Evolutionary conservation across 2,329 filamentous ascomycete species (phyloP), one percentile per base, ranked within the genome.

Genomic region (Hysterium pulicare): DNA sequence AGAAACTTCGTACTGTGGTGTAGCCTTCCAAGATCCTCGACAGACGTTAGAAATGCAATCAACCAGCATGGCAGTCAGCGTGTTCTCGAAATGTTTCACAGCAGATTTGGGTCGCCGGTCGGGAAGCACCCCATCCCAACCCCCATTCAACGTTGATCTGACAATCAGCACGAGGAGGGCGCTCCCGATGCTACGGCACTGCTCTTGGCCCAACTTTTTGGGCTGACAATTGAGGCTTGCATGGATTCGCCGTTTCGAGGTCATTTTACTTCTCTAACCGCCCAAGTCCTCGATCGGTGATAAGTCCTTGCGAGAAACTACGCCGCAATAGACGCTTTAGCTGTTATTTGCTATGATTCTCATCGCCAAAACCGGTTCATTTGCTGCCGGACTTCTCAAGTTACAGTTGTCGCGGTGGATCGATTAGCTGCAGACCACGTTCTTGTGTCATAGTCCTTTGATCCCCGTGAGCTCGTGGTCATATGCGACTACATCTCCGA

Each of bases 291-390:
- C 28, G 28, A 32, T 32, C 28, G 33, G 33, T 16, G 33, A 15
- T 34, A 34, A 6, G 5, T 22, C 23, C 19, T 5, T 26, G n/a
- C 19, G 19, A 5, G 6, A 15, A 17, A 22, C 35, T 24, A 22
- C 35, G 19, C 33, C 6, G 5, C 33, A 20, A 38, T 26, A 26
- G 5, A 9, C 35, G 35, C 35, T 38, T 38, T 23, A 11, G 35
- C 16, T 19, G n/a, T 22, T 38, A 38, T 38, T 38, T 38, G 35
- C 35, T 15, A 23, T 28, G 10, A 38, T 38, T 35, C 20, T 35
- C 28, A n/a, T 5, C n/a, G 20, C 19, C 20, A 38, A 22, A 22
- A 20, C 21, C 16, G n/a, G 10, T 10, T 38, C 15, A 35, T 35
- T 19, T 35, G 35, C 23, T 15, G 23, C n/a, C n/a, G 4, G 4